phyloP scores from a whole-genome alignment of 225 moss, liverwort and hornwort species.

The Thuidium tamariscinum region DNA sequence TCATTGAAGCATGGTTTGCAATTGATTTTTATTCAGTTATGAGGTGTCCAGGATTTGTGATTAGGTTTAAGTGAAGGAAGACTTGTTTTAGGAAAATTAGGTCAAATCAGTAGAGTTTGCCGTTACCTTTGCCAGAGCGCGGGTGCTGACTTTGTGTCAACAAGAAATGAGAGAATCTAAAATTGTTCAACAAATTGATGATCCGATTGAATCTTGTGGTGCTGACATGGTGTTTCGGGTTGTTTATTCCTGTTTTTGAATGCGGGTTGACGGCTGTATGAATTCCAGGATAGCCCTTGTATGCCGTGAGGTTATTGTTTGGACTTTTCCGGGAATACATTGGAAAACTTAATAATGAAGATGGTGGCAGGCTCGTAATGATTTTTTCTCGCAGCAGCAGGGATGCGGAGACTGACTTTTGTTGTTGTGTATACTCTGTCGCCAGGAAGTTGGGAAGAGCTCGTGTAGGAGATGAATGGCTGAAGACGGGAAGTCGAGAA shows the following conservation, averaged over 20 bases:
- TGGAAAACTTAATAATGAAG: neutral
- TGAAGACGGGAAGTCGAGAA: conserved; percentile 30
- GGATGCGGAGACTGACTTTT: neutral
- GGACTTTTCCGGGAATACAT: neutral
- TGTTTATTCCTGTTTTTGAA: neutral
- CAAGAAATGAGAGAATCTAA: neutral
- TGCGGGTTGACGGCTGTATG: too few relatives aligned
- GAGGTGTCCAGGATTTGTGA: neutral
- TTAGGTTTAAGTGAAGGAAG: neutral
- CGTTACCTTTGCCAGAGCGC: too few relatives aligned
- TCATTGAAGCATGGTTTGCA: neutral
- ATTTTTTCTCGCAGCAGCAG: neutral
- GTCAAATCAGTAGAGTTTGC: neutral
- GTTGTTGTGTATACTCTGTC: neutral
- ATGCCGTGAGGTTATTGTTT: neutral
- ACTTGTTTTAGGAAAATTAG: neutral
- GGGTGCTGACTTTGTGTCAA: neutral
- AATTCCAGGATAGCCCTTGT: neutral
- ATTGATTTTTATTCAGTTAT: neutral
- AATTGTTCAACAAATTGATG: neutral
- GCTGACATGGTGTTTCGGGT: neutral
- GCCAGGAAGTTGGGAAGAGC: neutral
- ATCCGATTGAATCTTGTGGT: neutral
- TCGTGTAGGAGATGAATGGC: conserved; percentile 38
- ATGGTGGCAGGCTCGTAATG: neutral